Evolutionary conservation across 495 filamentous ascomycete genomes (phyloP), one percentile per base, ranked within the genome.

Genomic region (Podospora comata): DNA sequence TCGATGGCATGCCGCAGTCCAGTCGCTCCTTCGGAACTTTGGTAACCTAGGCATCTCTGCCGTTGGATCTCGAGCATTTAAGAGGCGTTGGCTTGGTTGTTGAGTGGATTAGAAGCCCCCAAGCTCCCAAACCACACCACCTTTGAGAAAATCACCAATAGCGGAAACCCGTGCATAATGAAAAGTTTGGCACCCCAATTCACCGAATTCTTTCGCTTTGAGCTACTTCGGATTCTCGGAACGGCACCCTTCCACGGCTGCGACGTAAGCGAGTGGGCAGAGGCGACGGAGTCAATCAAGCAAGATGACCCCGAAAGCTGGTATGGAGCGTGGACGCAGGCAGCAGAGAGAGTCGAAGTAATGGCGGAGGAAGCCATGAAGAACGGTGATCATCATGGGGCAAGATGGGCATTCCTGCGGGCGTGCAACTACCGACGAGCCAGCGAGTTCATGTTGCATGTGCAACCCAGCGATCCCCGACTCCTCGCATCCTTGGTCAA

Each of bases 351-450:
- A 28, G 79, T 78, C 0, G 77, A 81, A 65, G 65, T 62, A 4
- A 56, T 81, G 3, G 82, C 73, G 0, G 61, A 78, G 4, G 78
- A 82, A 23, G 76, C 77, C 0, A 44, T 16, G 0, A 18, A 2
- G 0, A 20, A 56, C 26, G 78, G 80, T 3, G 65, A 81, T 34
- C 65, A 56, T 4, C 65, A 62, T 0, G 62, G 44, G 0, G 82
- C 83, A 0, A 64, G 68, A 1, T 7, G 66, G 0, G 82, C 75
- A 5, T 81, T 66, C 53, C 65, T 85, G 2, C 76, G 82, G 0
- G 70, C 80, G 7, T 68, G 74, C 57, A 84, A 84, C 72, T 85
- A 85, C 68, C 28, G 63, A 44, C 79, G 83, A 15, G 74, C 79
- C 9, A 71, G 69, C 34, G 60, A 70, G 16, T 84, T 75, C 76